A percentile compares a stretch with the other conserved stretches of the same genome.
These are phyloP conservation scores for Xylaria sp. DNA, from an alignment of 2,329 filamentous ascomycete species.

Conservation along the genomic window DNA sequence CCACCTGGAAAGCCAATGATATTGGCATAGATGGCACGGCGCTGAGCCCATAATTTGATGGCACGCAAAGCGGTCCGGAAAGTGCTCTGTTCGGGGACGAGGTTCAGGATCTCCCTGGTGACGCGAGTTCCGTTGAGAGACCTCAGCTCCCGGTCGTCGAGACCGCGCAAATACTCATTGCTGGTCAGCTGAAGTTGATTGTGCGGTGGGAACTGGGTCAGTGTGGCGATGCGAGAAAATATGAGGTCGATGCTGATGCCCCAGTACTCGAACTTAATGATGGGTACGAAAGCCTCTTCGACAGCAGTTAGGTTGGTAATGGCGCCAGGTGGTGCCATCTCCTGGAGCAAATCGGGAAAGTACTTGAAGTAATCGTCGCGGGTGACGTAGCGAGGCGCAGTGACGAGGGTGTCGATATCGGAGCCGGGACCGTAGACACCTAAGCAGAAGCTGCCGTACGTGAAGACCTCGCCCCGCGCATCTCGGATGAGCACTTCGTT, in stretches of 20 bases:
- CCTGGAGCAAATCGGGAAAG: constrained; percentile 80
- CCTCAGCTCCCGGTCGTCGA: constrained; percentile 85
- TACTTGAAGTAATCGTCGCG: constrained; percentile 90
- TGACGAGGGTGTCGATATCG: constrained; percentile 95
- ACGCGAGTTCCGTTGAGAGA: constrained; percentile 94
- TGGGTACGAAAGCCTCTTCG: constrained; percentile 89
- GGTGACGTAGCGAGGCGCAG: constrained; percentile 86
- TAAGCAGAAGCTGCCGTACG: constrained; percentile 92
- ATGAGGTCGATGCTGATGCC: constrained; percentile 96
- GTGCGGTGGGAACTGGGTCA: constrained; percentile 71
- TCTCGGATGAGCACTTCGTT: constrained; percentile 79
- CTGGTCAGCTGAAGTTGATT: constrained; percentile 78
- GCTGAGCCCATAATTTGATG: constrained; percentile 95
- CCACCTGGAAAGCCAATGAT: constrained; percentile 96
- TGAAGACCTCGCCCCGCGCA: constrained; percentile 91
- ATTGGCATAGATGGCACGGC: constrained; percentile 91
- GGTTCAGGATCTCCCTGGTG: constrained; percentile 85
- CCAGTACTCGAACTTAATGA: constrained; percentile 93
- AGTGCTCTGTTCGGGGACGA: constrained; percentile 87
- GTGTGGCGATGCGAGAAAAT: constrained; percentile 74
- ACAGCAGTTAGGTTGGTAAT: constrained; percentile 87
- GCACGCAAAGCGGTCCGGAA: constrained; percentile 89
- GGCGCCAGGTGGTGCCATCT: constrained; percentile 76
- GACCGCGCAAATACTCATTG: constrained; percentile 80
- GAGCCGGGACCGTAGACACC: constrained; percentile 95